Conservation (phyloP, 176 grass and related monocot species). For the Oropetium thomaeum region DNA sequence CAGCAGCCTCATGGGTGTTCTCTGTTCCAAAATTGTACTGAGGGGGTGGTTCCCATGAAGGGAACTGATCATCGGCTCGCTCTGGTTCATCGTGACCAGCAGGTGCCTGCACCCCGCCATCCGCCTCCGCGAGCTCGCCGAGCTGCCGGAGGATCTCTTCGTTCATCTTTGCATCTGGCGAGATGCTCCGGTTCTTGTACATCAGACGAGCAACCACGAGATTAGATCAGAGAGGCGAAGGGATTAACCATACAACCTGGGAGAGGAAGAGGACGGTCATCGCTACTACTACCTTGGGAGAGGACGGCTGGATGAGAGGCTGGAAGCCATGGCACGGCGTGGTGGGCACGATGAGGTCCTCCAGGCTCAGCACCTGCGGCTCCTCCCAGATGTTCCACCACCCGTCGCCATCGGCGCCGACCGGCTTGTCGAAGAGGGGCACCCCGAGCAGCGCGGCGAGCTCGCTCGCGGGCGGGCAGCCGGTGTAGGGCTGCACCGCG, state of each 20-base stretch:
- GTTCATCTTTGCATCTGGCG: conserved; percentile 40
- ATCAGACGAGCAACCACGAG: neutral
- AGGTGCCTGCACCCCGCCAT: conserved; percentile 17
- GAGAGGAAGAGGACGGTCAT: neutral
- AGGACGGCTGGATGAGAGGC: conserved; percentile 52
- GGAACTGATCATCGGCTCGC: conserved; percentile 35
- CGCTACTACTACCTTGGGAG: conserved; percentile 54
- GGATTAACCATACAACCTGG: neutral
- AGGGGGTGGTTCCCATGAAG: conserved; percentile 29
- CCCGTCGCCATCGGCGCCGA: neutral
- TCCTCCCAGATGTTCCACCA: conserved; percentile 62
- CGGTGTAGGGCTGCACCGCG: conserved; percentile 37
- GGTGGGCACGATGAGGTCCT: conserved; percentile 84
- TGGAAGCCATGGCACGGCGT: conserved; percentile 83
- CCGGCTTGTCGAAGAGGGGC: conserved; percentile 44
- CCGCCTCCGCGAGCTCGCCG: conserved; percentile 47
- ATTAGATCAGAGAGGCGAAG: neutral
- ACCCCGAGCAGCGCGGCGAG: conserved; percentile 51
- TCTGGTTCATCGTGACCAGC: conserved; percentile 34
- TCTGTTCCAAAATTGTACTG: conserved; percentile 41
- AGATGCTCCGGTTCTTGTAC: conserved; percentile 46
- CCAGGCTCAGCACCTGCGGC: conserved; percentile 69
- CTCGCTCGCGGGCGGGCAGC: conserved; percentile 37
- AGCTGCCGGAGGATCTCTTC: conserved; percentile 77
- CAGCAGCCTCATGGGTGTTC: conserved; percentile 37